These are phyloP conservation scores for Eustoma russellianum DNA, from an alignment of 257 asterid genomes.

Conservation along the genomic window DNA sequence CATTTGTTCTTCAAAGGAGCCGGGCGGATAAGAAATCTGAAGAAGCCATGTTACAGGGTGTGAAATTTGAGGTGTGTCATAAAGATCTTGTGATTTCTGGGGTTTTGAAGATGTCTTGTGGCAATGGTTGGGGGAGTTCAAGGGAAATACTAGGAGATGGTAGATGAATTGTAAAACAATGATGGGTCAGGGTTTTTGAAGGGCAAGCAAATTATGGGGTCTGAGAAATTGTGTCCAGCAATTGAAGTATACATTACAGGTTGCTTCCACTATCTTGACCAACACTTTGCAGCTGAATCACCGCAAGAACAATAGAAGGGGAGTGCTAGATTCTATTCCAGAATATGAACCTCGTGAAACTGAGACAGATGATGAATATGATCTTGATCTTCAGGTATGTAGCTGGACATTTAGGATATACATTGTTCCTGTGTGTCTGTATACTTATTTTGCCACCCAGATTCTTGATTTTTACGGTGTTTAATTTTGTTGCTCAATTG, in stretches of 20 bases:
- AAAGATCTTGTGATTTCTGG: constrained; percentile 62
- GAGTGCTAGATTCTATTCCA: constrained; percentile 54
- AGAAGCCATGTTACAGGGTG: constrained; percentile 72
- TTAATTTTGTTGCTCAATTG: too few species aligned
- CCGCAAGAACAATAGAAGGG: constrained; percentile 45
- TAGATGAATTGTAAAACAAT: constrained; percentile 62
- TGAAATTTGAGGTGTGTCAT: constrained; percentile 63
- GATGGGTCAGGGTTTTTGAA: constrained; percentile 48
- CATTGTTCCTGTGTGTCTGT: too few species aligned
- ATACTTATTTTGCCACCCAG: too few species aligned
- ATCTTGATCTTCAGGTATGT: constrained; percentile 57
- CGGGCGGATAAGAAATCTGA: constrained; percentile 74
- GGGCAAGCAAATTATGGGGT: constrained; percentile 42
- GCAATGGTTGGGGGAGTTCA: constrained; percentile 52
- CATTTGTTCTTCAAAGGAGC: constrained; percentile 59
- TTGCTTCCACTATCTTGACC: constrained; percentile 62
- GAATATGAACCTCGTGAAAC: constrained; percentile 42
- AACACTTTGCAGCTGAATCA: constrained; percentile 55
- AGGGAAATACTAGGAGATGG: constrained; percentile 35
- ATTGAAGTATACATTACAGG: constrained; percentile 88
- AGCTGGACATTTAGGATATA: not conserved
- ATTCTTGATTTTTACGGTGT: too few species aligned
- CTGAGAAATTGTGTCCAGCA: constrained; percentile 48
- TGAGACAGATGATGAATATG: constrained; percentile 32
- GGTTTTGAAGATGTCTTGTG: constrained; percentile 40